Base-by-base conservation (phyloP, 768 basidiomycete species). In the Rhodotorula diobovata region DNA sequence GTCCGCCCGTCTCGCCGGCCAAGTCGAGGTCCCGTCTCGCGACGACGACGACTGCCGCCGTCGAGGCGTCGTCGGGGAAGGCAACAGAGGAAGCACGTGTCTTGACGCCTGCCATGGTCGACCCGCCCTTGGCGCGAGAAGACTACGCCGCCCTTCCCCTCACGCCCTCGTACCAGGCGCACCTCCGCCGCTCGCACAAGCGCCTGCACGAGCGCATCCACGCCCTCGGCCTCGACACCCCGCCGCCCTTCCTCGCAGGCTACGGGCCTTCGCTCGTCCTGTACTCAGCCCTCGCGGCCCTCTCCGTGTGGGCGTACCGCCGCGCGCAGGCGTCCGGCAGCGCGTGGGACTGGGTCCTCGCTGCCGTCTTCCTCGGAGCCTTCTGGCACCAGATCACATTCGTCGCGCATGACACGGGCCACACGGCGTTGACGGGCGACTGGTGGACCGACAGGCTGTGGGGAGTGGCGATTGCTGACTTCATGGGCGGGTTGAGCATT, bases 381-480 rank as follows among this genome's bases (percentile, higher is more conserved):
- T 85, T 91, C 79, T 98, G 92, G 92, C 96, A 99, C 78, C 96
- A 98, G 79, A 84, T 98, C 66, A 88, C 90, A 46, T 98, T 99
- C 81, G 84, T 85, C 66, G 93, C 86, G 45, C 96, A 99, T 80
- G 96, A 99, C 81, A 86, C 96, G 18, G 96, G 95, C 4, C 96
- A 99, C 81, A 87, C 90, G 81, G 92, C 92, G 45, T 88, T 98
- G 70, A 94, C 93, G 12, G 93, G 94, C 70, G 82, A 89, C 77
- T 95, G 92, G 89, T 80, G 84, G 25, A 81, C 83, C 56, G 95
- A 99, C 80, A 86, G 93, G 43, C 77, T 92, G 48, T 81, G 94
- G 46, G 89, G 87, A 21, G 94, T 89, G 50, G 79, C 88, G 43
- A 82, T 97, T 56, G 90, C 95, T 1, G 86, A 93, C 79, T 91